These are phyloP conservation scores for Colletotrichum sp. DNA, from an alignment of 2,329 filamentous ascomycete species.

Conservation along the genomic window DNA sequence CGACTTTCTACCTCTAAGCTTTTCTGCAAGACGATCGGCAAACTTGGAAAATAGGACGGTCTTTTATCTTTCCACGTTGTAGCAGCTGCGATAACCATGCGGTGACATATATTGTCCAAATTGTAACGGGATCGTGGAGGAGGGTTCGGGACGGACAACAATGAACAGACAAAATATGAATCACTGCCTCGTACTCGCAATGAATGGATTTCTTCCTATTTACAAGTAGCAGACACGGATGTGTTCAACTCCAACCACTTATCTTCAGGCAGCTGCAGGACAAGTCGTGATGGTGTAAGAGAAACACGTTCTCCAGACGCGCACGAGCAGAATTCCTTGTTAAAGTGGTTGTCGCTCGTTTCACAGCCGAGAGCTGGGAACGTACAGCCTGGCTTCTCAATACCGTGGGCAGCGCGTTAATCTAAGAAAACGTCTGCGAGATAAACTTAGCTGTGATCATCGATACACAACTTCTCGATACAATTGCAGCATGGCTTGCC, in stretches of 20 bases:
- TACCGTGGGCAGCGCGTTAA: neutral
- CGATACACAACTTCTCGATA: neutral
- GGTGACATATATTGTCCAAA: neutral
- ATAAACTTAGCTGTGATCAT: neutral
- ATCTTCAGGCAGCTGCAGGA: neutral
- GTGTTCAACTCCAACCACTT: neutral
- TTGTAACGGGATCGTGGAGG: neutral
- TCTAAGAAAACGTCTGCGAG: neutral
- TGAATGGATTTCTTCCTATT: neutral
- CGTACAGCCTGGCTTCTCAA: neutral
- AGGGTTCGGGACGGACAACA: neutral
- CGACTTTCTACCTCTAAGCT: neutral
- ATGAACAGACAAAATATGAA: neutral
- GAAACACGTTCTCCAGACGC: neutral
- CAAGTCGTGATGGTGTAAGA: neutral
- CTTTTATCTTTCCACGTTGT: neutral
- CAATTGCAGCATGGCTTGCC: neutral
- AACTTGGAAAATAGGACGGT: neutral
- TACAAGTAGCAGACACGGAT: neutral
- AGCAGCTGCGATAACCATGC: neutral
- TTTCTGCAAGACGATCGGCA: neutral
- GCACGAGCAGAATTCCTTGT: neutral
- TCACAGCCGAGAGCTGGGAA: neutral
- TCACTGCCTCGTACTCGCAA: neutral
- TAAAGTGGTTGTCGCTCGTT: neutral